Percentiles rank a stretch among this genome's conserved stretches.
Conservation (phyloP, 2,329 filamentous ascomycete species). For the Immersiporthe knoxdaviesiana region DNA sequence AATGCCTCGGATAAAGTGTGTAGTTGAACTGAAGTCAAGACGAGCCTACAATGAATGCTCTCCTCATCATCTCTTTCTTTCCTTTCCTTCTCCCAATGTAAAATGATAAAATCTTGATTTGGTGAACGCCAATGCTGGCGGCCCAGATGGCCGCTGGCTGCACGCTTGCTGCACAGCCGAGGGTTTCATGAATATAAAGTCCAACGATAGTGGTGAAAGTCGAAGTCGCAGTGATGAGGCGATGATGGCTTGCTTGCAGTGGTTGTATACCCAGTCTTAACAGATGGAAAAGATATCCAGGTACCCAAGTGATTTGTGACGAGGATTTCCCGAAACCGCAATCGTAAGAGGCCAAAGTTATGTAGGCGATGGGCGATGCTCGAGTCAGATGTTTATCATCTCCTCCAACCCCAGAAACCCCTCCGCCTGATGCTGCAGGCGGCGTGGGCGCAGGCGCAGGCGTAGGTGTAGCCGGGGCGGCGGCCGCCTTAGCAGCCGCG, state of each 20-base stretch:
- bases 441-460: constrained; percentile 22
- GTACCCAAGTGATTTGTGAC: constrained; percentile 27
- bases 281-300: constrained; percentile 6
- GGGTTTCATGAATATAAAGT: neutral
- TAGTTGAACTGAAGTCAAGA: constrained; percentile 4
- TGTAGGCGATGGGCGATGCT: neutral
- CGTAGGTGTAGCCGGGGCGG: constrained; percentile 34
- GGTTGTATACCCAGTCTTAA: constrained; percentile 2
- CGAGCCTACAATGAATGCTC: neutral
- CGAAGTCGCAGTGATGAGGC: constrained; percentile 1
- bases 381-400: constrained; percentile 4
- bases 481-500: constrained; percentile 30
- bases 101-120: constrained; percentile 2
- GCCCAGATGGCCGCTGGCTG: neutral
- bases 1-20: constrained; percentile 1
- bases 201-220: neutral
- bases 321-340: constrained; percentile 22
- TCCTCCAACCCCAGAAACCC: constrained; percentile 60
- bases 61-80: neutral
- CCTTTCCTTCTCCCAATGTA: neutral
- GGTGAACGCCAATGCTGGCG: neutral
- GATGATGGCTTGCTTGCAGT: neutral
- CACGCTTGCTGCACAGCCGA: neutral
- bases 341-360: neutral
- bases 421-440: constrained; percentile 31